phyloP scores from a whole-genome alignment of 257 asterid species.

The Solanum etuberosum region DNA sequence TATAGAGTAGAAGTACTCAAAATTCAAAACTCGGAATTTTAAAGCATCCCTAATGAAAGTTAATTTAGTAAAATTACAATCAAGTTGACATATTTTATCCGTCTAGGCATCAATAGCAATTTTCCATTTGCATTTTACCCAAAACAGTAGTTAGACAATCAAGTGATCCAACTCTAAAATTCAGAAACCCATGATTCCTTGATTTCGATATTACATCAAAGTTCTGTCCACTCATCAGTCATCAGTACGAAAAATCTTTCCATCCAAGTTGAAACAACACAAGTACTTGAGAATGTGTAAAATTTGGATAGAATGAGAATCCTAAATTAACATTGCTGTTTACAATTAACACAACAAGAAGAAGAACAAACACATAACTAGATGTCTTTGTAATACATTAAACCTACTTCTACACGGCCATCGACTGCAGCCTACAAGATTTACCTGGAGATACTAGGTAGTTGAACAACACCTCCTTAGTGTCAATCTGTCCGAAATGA shows the following conservation, averaged over 20 bases:
- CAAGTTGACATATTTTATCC: background rate
- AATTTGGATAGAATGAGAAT: background rate
- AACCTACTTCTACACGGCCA: background rate
- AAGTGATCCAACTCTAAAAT: background rate
- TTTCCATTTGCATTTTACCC: background rate
- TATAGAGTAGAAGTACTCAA: too few relatives aligned
- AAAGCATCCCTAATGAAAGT: background rate
- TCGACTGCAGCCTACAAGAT: constrained; percentile 4
- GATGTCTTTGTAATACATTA: background rate
- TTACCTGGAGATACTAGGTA: constrained; percentile 23
- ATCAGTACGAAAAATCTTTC: background rate
- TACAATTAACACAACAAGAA: background rate
- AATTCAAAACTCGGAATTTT: too few relatives aligned
- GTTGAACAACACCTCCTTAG: constrained; percentile 21
- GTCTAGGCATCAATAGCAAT: background rate
- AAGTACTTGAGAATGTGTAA: background rate
- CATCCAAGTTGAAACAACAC: background rate
- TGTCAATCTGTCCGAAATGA: constrained; percentile 9
- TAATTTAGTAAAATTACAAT: background rate
- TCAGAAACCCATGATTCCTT: background rate
- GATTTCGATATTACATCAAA: background rate
- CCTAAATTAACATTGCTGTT: background rate
- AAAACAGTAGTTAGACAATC: background rate
- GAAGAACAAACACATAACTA: background rate
- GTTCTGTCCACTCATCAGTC: background rate